Evolutionary conservation across 768 basidiomycete species (phyloP).

Genomic region (Mycena galericulata): DNA sequence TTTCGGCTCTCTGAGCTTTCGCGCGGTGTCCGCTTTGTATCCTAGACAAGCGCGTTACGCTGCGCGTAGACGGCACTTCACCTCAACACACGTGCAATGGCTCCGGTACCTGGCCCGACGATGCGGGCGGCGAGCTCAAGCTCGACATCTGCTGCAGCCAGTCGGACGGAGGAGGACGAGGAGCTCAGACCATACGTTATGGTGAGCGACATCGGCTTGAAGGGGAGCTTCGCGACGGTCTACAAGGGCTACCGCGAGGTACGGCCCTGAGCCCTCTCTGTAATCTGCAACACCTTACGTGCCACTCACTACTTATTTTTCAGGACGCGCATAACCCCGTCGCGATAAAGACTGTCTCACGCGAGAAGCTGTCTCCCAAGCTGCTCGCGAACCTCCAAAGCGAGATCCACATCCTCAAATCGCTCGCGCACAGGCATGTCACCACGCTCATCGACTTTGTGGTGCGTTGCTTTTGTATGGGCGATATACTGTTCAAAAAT

Average conservation of each 20-base stretch:
- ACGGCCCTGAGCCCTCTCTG: slow-evolving; percentile 42
- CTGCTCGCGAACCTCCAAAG: slow-evolving; percentile 97
- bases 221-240: slow-evolving; percentile 96
- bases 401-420: slow-evolving; percentile 97
- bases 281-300: no score
- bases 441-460: slow-evolving; percentile 94
- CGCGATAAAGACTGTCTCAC: slow-evolving; percentile 95
- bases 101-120: slow-evolving; percentile 14
- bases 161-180: slow-evolving; percentile 63
- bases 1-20: no score
- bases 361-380: slow-evolving; percentile 89
- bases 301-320: slow-evolving; percentile 24
- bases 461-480: slow-evolving; percentile 63
- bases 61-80: no score
- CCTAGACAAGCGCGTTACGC: no score
- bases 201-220: slow-evolving; percentile 80
- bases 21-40: no score
- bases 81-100: no score
- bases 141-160: no score
- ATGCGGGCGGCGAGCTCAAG: slow-evolving; percentile 28
- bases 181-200: slow-evolving; percentile 84
- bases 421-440: slow-evolving; percentile 91
- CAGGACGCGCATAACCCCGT: slow-evolving; percentile 86
- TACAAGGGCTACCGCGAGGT: slow-evolving; percentile 95
- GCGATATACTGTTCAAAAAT: no score